phyloP scores from a whole-genome alignment of 495 filamentous ascomycete species.

The Podospora pseudocomata region DNA sequence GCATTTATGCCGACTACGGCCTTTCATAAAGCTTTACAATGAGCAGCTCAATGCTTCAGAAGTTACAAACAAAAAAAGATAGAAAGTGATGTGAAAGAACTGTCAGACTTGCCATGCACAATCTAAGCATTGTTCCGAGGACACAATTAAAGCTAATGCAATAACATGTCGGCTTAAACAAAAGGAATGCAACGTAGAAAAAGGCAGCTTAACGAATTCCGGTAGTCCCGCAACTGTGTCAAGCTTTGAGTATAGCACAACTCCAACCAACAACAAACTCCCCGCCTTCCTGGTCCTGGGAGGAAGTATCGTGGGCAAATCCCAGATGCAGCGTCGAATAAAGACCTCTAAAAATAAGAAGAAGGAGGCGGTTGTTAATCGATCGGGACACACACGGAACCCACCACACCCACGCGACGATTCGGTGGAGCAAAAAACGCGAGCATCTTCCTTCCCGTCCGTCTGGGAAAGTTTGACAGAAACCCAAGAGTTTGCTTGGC shows the following conservation, averaged over 20 bases:
- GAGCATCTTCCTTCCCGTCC: neutral
- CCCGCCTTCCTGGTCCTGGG: neutral
- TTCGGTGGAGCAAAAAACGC: neutral
- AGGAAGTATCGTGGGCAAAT: neutral
- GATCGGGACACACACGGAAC: neutral
- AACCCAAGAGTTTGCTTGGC: neutral
- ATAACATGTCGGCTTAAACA: neutral
- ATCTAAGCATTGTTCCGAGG: slow-evolving; percentile 9
- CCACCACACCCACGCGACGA: neutral
- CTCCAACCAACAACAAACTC: neutral
- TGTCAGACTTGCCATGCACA: neutral
- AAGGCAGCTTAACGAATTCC: slow-evolving; percentile 1
- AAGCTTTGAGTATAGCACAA: no score
- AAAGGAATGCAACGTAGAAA: slow-evolving; percentile 1
- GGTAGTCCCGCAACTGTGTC: slow-evolving; percentile 2
- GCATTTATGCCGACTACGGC: slow-evolving; percentile 16
- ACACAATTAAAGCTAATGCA: slow-evolving; percentile 5
- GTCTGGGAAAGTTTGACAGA: neutral
- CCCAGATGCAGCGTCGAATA: neutral
- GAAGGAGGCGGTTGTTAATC: neutral
- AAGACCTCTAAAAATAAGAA: neutral
- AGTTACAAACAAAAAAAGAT: neutral
- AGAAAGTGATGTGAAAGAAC: slow-evolving; percentile 1
- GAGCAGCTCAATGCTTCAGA: neutral
- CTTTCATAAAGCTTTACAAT: slow-evolving; percentile 4